A percentile compares a stretch with the other conserved stretches of the same genome.
These are phyloP conservation scores for Yamadazyma kanchanaburiensis DNA, from an alignment of 1,139 yeast species.

Conservation along the genomic window DNA sequence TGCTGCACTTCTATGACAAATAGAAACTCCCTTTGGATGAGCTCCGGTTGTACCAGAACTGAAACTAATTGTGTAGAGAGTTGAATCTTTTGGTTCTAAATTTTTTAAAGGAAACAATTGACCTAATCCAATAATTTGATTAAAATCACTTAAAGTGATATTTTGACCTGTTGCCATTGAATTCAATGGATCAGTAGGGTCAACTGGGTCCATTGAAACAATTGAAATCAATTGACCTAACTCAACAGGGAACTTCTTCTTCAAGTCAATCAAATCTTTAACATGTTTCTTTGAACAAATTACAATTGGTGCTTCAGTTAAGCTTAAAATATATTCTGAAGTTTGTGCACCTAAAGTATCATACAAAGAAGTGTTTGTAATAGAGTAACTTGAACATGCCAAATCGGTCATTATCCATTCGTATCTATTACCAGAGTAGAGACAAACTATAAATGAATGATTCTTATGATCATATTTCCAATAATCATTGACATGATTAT, in stretches of 20 bases:
- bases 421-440: constrained; percentile 32
- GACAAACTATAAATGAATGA: constrained; percentile 30
- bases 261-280: constrained; percentile 22
- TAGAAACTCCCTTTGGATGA: constrained; percentile 38
- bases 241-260: constrained; percentile 19
- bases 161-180: constrained; percentile 18
- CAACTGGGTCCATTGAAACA: constrained; percentile 36
- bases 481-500: constrained; percentile 21
- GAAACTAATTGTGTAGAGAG: constrained; percentile 37
- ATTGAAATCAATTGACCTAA: constrained; percentile 27
- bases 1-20: constrained; percentile 28
- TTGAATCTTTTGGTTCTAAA: constrained; percentile 25
- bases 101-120: constrained; percentile 20
- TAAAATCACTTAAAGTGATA: constrained; percentile 28
- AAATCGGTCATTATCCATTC: constrained; percentile 41
- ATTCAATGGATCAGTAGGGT: constrained; percentile 16
- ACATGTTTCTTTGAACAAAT: constrained; percentile 32
- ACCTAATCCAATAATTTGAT: constrained; percentile 29
- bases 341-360: constrained; percentile 38
- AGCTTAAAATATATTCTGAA: constrained; percentile 30
- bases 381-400: constrained; percentile 32
- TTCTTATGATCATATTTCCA: constrained; percentile 19
- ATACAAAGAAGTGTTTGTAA: constrained; percentile 38
- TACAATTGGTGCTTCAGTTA: constrained; percentile 35
- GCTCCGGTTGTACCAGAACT: constrained; percentile 45